Evolutionary conservation across 2,329 filamentous ascomycete species (phyloP), one percentile per base, ranked within the genome.

Genomic region (Diaporthe capsici): DNA sequence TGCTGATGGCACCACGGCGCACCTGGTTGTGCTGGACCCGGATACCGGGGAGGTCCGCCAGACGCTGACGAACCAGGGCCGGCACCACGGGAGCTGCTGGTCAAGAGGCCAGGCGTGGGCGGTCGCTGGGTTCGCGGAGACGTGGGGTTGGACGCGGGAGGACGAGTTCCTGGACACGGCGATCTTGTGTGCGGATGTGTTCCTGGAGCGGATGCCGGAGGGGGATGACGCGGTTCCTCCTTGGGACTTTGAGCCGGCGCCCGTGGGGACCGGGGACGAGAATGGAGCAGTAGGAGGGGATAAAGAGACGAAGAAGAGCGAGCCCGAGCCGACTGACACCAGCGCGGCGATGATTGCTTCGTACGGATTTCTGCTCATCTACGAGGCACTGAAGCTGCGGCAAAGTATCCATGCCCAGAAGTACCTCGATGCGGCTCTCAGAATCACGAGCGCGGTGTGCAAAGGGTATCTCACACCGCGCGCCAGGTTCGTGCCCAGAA

Each of bases 41-140:
- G 88, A 83, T 0, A 87, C 87, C 0, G 71, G 71, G 0, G 78
- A 85, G 0, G 25, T 65, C 25, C 84, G 85, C 74, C 80, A 81
- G 0, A 84, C 84, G n/a, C 82, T 87, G 73, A 89, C 87, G 0
- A 87, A 88, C 65, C 87, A 89, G 77, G 87, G 87, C 0, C 84
- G 84, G 78, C 79, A 78, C 2, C 85, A 88, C 71, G 79, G 79
- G 1, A 87, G 85, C 0, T 87, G 84, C 13, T 89, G 87, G 87
- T 81, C 84, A 7, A 83, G 87, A 4, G 87, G 87, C 0, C 87
- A 89, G 74, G 86, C 86, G 0, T 89, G 87, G 87, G 84, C 85
- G 0, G 85, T 89, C 3, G 82, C 84, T 65, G 87, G 87, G 0
- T 89, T 88, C 72, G 84, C 84, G 0, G 84, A 88, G 78, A 84